These are phyloP conservation scores for Neofusicoccum kwambonambiense DNA, from an alignment of 2,329 filamentous ascomycete genomes.

Conservation along the genomic window DNA sequence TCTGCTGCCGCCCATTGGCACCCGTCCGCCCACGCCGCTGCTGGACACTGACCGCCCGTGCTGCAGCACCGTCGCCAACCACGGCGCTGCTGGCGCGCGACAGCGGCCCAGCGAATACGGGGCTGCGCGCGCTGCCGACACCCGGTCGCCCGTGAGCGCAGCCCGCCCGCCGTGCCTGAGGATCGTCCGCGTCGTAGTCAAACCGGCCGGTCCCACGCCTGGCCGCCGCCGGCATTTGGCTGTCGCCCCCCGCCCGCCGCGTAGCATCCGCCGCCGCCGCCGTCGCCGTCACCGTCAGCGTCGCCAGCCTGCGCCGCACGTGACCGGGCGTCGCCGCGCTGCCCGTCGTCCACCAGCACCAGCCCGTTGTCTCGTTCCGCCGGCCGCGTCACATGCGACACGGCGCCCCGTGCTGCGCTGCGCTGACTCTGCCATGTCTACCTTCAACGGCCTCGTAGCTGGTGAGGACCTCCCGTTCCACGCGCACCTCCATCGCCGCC, in stretches of 20 bases:
- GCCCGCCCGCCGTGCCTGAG: constrained; percentile 3
- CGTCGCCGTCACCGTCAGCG: background rate
- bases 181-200: background rate
- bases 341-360: background rate
- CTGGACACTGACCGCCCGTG: background rate
- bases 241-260: background rate
- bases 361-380: background rate
- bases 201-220: constrained; percentile 2
- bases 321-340: constrained; percentile 4
- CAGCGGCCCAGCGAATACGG: too few species aligned
- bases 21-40: background rate
- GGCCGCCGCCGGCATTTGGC: background rate
- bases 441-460: constrained; percentile 67
- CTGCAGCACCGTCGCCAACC: background rate
- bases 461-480: constrained; percentile 26
- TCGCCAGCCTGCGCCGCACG: background rate
- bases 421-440: constrained; percentile 60
- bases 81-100: background rate
- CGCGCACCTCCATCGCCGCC: background rate
- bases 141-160: background rate
- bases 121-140: background rate
- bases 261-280: background rate
- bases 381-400: constrained; percentile 13
- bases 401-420: background rate
- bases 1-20: background rate